These are phyloP conservation scores for Epichloe aotearoae DNA, from an alignment of 2,329 filamentous ascomycete species.

Conservation along the genomic window DNA sequence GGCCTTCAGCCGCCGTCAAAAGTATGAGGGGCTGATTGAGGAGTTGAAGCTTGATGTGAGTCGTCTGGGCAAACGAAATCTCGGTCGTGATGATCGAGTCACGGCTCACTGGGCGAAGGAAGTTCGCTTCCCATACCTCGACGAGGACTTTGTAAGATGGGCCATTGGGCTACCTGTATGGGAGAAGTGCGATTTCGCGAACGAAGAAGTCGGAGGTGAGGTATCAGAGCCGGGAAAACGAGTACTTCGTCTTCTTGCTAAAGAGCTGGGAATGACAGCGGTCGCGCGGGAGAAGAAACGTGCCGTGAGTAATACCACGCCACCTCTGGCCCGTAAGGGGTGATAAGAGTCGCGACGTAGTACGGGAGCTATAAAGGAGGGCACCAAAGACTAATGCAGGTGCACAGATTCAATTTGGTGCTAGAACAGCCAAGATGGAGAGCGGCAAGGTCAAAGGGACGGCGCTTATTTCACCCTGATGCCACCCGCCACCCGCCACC, in stretches of 20 bases:
- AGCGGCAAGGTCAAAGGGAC: slow-evolving; percentile 56
- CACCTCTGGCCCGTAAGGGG: background rate
- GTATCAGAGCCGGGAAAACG: slow-evolving; percentile 61
- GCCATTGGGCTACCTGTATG: slow-evolving; percentile 61
- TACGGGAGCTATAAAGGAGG: too few relatives aligned
- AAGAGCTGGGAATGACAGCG: slow-evolving; percentile 54
- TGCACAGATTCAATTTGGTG: slow-evolving; percentile 63
- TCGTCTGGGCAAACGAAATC: slow-evolving; percentile 81
- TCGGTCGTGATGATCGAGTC: slow-evolving; percentile 85
- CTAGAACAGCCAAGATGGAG: slow-evolving; percentile 74
- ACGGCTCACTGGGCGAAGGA: slow-evolving; percentile 85
- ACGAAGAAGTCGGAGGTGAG: slow-evolving; percentile 17
- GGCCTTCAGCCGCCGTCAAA: slow-evolving; percentile 51
- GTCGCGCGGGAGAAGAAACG: slow-evolving; percentile 77
- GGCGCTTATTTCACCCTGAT: slow-evolving; percentile 35
- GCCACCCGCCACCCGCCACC: background rate
- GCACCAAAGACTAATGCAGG: background rate
- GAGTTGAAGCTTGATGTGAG: slow-evolving; percentile 78
- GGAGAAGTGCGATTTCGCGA: slow-evolving; percentile 82
- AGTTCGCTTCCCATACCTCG: slow-evolving; percentile 79
- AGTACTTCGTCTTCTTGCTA: slow-evolving; percentile 63
- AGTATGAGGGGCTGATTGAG: slow-evolving; percentile 59
- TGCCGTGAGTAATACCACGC: slow-evolving; percentile 8
- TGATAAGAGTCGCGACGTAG: background rate
- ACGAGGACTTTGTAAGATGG: slow-evolving; percentile 76